A percentile compares a stretch with the other conserved stretches of the same genome.
Evolutionary conservation across 169 alveolate genomes (phyloP).

Genomic region (Cryptosporidium felis): DNA sequence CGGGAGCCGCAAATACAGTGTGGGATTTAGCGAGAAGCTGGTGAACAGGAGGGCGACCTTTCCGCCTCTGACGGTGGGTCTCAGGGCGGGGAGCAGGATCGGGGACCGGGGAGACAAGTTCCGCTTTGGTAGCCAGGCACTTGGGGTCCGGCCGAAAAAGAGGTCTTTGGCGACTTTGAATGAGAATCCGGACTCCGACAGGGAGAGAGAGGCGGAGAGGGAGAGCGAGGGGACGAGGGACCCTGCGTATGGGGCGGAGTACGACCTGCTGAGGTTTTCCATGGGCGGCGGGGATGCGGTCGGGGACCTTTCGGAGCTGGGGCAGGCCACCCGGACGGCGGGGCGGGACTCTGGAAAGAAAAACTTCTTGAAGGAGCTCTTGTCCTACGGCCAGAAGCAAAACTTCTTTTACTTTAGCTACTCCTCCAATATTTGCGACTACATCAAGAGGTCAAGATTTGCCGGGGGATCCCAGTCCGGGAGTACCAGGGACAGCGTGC

Average conservation of each 20-base stretch:
- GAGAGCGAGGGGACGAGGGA: too few species aligned
- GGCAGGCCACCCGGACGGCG: too few species aligned
- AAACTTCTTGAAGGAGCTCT: slow-evolving; percentile 27
- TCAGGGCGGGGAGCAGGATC: too few species aligned
- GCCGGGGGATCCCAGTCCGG: too few species aligned
- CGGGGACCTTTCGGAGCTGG: background rate
- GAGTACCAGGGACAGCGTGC: too few species aligned
- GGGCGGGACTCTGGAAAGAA: background rate
- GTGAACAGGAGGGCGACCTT: slow-evolving; percentile 63
- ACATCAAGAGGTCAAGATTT: slow-evolving; percentile 2
- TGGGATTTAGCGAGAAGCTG: background rate
- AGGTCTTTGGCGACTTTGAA: too few species aligned
- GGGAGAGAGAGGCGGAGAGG: too few species aligned
- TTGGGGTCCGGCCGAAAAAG: too few species aligned
- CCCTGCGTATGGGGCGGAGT: background rate
- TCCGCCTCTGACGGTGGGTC: slow-evolving; percentile 50
- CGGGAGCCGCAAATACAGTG: too few species aligned
- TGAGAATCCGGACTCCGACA: too few species aligned
- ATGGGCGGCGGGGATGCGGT: background rate
- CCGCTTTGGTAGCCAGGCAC: too few species aligned
- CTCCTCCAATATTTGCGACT: slow-evolving; percentile 43
- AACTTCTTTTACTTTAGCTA: slow-evolving; percentile 44
- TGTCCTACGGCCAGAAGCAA: slow-evolving; percentile 55
- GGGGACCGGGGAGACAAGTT: too few species aligned
- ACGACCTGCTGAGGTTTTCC: slow-evolving; percentile 52